Base-by-base conservation (phyloP, 306 rosid genomes). In the Gastrolobium bilobum region DNA sequence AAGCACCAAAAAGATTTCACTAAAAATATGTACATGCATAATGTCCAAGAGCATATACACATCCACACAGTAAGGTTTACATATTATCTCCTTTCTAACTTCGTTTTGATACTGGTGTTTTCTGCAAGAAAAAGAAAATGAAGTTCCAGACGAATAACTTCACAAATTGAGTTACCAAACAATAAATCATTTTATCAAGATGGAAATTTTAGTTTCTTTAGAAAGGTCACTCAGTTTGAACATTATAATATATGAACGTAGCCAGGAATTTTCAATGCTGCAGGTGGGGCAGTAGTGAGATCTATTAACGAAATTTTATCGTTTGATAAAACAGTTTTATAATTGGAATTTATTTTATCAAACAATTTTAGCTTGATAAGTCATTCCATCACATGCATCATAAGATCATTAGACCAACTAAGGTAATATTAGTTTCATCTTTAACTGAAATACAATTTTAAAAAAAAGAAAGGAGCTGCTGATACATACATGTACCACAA, bases 401-500 rank as follows among this genome's bases (percentile, higher is more conserved):
- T 14, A 6, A 7, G 14, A 29, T 42, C 14, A 62, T 13, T 52
- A 47, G n/a, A 59, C 43, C 53, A 79, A 20, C 46, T 72, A 84
- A 20, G 39, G 67, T 33, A 29, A 60, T 34, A 52, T 30, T 6
- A 46, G 9, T 13, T 65, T 53, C 34, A 10, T 50, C 56, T n/a
- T 54, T 34, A 44, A n/a, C 26, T 40, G 20, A n/a, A 5, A 66
- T 14, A 71, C 11, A 59, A 40, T 40, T 6, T 59, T 8, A 47
- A 14, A 14, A 31, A 56, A 58, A 44, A 71, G n/a, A 69, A 74
- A 52, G 35, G 51, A 59, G 73, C 50, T 13, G n/a, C 51, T 74
- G 42, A 35, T 47, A 10, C 46, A 61, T 30, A 38, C 54, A 82
- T 56, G 63, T 47, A 63, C 54, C 2, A 7, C 56, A 53, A 15